Conservation (phyloP, 1,284 basidiomycete genomes). For the Caloboletus firmus region DNA sequence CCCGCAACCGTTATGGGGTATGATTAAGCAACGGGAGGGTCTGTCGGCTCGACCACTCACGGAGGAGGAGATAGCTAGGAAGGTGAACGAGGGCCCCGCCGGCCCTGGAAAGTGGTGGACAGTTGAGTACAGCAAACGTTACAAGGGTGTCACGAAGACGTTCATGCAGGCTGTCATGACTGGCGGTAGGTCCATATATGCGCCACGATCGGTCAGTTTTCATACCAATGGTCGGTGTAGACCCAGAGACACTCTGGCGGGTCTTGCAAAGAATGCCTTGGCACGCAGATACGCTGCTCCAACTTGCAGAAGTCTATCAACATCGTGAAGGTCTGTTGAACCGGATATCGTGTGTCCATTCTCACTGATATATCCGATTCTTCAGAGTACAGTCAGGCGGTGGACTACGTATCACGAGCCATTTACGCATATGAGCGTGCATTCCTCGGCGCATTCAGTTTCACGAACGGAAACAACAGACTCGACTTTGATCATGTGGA, state of each 20-base stretch:
- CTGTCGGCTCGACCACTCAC: slow-evolving; percentile 62
- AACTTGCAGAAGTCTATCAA: slow-evolving; percentile 80
- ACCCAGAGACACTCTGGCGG: slow-evolving; percentile 66
- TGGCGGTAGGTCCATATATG: slow-evolving; percentile 57
- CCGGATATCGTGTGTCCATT: neutral
- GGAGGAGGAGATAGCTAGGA: slow-evolving; percentile 52
- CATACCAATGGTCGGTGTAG: slow-evolving; percentile 36
- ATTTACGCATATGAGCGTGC: slow-evolving; percentile 88
- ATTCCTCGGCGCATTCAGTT: slow-evolving; percentile 80
- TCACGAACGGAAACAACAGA: slow-evolving; percentile 75
- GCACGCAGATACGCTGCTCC: slow-evolving; percentile 89
- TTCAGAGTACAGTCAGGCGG: slow-evolving; percentile 77
- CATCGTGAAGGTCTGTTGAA: slow-evolving; percentile 72
- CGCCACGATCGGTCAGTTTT: neutral
- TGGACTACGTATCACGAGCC: slow-evolving; percentile 84
- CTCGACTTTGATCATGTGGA: slow-evolving; percentile 86
- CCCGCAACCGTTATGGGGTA: slow-evolving; percentile 63
- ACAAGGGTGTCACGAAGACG: slow-evolving; percentile 74
- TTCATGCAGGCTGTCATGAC: slow-evolving; percentile 80
- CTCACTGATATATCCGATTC: neutral
- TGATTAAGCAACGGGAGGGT: slow-evolving; percentile 64
- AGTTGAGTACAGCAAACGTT: slow-evolving; percentile 80
- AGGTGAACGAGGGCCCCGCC: slow-evolving; percentile 41
- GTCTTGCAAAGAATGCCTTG: slow-evolving; percentile 65
- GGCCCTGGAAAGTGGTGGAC: slow-evolving; percentile 80